Evolutionary conservation across 1,139 yeast genomes (phyloP).

Genomic region (Blastobotrys elegans): DNA sequence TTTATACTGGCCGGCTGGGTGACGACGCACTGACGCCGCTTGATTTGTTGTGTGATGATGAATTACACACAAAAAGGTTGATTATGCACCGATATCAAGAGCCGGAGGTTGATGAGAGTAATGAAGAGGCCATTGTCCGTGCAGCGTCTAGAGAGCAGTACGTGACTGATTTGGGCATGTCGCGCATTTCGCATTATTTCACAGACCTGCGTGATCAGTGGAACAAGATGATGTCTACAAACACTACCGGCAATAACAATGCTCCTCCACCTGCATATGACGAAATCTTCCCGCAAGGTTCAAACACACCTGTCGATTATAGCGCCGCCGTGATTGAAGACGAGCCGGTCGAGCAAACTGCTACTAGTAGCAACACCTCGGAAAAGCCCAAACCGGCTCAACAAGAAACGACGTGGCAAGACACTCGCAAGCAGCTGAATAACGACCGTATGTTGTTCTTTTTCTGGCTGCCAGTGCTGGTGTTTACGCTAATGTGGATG

Average conservation of each 20-base stretch:
- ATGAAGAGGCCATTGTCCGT: neutral
- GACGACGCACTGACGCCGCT: constrained; percentile 44
- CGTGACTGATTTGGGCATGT: neutral
- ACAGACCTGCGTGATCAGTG: constrained; percentile 11
- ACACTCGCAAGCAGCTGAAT: constrained; percentile 46
- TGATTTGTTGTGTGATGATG: constrained; percentile 49
- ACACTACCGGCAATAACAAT: constrained; percentile 17
- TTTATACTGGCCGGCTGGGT: constrained; percentile 44
- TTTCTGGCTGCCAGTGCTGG: constrained; percentile 50
- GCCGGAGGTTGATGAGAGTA: neutral
- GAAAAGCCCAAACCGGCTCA: constrained; percentile 8
- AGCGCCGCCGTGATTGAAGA: constrained; percentile 26
- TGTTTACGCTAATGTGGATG: constrained; percentile 28
- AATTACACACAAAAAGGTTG: neutral
- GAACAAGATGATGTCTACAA: neutral
- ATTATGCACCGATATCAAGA: neutral
- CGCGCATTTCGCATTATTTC: constrained; percentile 15
- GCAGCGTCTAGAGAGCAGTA: no score
- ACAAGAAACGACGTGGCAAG: constrained; percentile 22
- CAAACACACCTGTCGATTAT: constrained; percentile 36
- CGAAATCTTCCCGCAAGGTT: constrained; percentile 66
- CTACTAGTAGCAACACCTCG: neutral
- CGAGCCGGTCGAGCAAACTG: neutral
- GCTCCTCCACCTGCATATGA: constrained; percentile 75
- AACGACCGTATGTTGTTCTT: constrained; percentile 80